Base-by-base conservation (phyloP, 306 rosid genomes). In the Prunus dulcis region DNA sequence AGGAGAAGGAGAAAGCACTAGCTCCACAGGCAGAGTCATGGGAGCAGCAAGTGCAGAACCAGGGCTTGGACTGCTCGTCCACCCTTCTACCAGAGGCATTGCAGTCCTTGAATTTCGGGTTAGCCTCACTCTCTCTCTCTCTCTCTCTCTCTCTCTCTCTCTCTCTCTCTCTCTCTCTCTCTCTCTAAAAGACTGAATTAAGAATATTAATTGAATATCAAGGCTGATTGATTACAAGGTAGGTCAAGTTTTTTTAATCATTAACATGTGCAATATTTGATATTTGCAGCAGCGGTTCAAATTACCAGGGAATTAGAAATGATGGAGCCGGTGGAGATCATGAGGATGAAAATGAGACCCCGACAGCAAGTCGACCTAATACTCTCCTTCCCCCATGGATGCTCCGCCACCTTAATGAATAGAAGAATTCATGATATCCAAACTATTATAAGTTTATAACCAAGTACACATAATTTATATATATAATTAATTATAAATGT, bases 371-470 rank as follows among this genome's bases (percentile, higher is more conserved):
- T 55, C 73, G 46, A 67, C 76, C 78, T 15, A 77, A 62, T 30
- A 3, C 53, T 6, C 43, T 73, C 22, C 82, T 93, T 75, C 95
- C 91, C 0, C 75, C 85, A 0, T 93, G 96, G 98, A 87, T 93
- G 98, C 79, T 86, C 77, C 76, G 75, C 71, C 83, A 77, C 46
- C 41, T 80, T 30, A 75, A 75, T 70, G 81, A 82, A 13, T 89
- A 83, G 79, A 77, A 46, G 15, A 27, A 63, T 63, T 63, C 67
- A 63, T 63, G 20, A 63, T 22, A 28, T 28, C 43, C 67, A 62
- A 28, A 15, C 14, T 27, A 60, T 60, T 23, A 2, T 25, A 60
- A 12, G 52, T 12, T 12, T 9, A 13, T 23, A 15, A 61, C 19
- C 38, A 27, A 60, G 13, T 25, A 25, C 25, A 13, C 38, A 27